These are phyloP conservation scores for Zygosaccharomyces siamensis DNA, from an alignment of 805 yeast genomes.

Conservation along the genomic window DNA sequence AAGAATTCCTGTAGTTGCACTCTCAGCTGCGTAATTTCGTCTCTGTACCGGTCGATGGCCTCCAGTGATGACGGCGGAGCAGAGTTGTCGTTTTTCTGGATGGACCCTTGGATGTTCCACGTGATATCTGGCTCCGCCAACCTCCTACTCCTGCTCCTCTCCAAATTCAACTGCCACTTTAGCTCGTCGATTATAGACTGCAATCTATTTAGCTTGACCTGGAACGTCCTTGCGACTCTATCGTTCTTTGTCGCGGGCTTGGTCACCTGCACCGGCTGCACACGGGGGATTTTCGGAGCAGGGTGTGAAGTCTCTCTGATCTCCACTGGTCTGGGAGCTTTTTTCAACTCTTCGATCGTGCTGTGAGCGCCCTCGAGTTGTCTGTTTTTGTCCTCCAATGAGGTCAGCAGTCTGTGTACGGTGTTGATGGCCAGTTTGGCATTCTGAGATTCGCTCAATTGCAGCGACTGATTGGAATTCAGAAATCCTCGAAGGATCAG, in stretches of 20 bases:
- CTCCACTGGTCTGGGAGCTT: background rate
- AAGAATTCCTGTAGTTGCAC: background rate
- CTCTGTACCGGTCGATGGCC: conserved; percentile 4
- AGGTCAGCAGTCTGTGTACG: conserved; percentile 19
- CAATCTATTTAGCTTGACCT: conserved; percentile 13
- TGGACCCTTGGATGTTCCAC: conserved; percentile 1
- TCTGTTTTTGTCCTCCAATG: conserved; percentile 13
- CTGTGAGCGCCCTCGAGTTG: conserved; percentile 10
- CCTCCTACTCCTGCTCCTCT: conserved; percentile 6
- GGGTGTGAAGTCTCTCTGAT: background rate
- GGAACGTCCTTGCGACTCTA: conserved; percentile 7
- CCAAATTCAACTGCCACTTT: conserved; percentile 6
- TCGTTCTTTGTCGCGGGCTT: background rate
- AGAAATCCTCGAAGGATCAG: conserved; percentile 17
- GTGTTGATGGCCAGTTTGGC: conserved; percentile 20
- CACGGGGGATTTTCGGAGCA: background rate
- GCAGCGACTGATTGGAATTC: conserved; percentile 9
- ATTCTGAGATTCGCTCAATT: conserved; percentile 12
- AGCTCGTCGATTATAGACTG: conserved; percentile 16
- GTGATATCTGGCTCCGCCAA: background rate
- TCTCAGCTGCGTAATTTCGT: conserved; percentile 5
- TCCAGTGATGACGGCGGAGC: background rate
- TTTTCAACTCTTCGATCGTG: background rate
- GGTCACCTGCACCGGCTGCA: background rate
- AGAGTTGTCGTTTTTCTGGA: background rate